Conservation (phyloP, 2,329 filamentous ascomycete species). For the Zymoseptoria ardabiliae region DNA sequence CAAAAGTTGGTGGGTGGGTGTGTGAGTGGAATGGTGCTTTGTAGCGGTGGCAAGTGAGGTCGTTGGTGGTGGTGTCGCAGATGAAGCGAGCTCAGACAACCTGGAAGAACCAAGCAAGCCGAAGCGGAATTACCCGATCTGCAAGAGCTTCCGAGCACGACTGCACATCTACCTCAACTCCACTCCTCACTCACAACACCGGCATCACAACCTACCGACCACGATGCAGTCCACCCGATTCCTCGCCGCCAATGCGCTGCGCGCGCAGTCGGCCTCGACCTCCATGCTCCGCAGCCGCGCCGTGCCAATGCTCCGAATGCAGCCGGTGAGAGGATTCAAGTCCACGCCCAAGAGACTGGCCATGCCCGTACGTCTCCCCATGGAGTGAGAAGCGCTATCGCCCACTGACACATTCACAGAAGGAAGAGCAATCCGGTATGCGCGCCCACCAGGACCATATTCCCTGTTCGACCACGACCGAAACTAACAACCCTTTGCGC, state of each 20-base stretch:
- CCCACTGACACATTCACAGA: slow-evolving; percentile 38
- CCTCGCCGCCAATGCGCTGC: slow-evolving; percentile 34
- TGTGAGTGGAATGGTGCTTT: slow-evolving; percentile 12
- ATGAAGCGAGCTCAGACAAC: not conserved
- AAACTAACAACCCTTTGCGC: slow-evolving; percentile 9
- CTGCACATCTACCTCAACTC: slow-evolving; percentile 21
- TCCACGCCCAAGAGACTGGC: slow-evolving; percentile 25
- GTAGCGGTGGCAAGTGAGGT: slow-evolving; percentile 13
- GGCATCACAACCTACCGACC: slow-evolving; percentile 16
- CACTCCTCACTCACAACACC: not conserved
- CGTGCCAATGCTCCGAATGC: slow-evolving; percentile 29
- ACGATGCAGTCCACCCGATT: slow-evolving; percentile 35
- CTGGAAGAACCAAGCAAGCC: not conserved
- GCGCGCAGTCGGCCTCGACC: slow-evolving; percentile 19
- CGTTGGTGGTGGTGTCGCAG: slow-evolving; percentile 1
- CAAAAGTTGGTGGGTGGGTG: slow-evolving; percentile 9
- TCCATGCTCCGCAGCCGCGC: slow-evolving; percentile 31
- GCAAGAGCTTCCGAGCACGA: not conserved
- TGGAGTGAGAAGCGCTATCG: not conserved
- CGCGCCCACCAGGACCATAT: not conserved
- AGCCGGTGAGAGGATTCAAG: slow-evolving; percentile 28
- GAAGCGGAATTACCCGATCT: not conserved
- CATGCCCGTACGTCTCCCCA: slow-evolving; percentile 26
- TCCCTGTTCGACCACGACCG: not conserved
- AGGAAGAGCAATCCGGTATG: slow-evolving; percentile 58